Percentiles rank a stretch among this genome's conserved stretches.
Evolutionary conservation across 2,329 filamentous ascomycete species (phyloP).

Genomic region (Penicillium corylophilum): DNA sequence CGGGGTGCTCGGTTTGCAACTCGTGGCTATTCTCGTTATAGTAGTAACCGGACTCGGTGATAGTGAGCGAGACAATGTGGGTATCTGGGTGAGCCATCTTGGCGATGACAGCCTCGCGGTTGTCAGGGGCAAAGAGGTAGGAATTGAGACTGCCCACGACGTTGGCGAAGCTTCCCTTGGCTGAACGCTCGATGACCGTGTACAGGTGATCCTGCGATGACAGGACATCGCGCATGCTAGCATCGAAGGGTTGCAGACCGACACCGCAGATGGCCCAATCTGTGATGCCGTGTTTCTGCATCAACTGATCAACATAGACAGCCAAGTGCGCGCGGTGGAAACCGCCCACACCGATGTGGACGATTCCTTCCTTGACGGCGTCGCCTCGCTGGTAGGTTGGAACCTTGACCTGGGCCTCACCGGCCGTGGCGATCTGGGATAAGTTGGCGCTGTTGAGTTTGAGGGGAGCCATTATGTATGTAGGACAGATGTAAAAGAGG

Average conservation of each 20-base stretch:
- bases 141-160: constrained; percentile 55
- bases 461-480: constrained; percentile 32
- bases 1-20: constrained; percentile 49
- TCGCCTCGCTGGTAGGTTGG: constrained; percentile 47
- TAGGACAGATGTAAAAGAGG: constrained; percentile 5
- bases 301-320: constrained; percentile 52
- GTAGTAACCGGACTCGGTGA: constrained; percentile 58
- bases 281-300: constrained; percentile 46
- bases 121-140: constrained; percentile 54
- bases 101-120: constrained; percentile 53
- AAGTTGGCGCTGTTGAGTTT: constrained; percentile 45
- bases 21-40: constrained; percentile 60
- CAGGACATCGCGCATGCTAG: constrained; percentile 53
- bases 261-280: constrained; percentile 56
- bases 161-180: constrained; percentile 49
- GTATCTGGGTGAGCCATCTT: constrained; percentile 58
- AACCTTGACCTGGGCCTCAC: constrained; percentile 32
- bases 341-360: constrained; percentile 56
- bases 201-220: constrained; percentile 53
- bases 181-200: constrained; percentile 56
- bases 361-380: constrained; percentile 54
- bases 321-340: constrained; percentile 57
- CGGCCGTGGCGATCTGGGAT: constrained; percentile 33
- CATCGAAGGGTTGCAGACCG: constrained; percentile 53
- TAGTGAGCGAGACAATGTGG: constrained; percentile 56